Base-by-base conservation (phyloP, 371 early-diverging fungal genomes). In the Funneliformis caledonium region DNA sequence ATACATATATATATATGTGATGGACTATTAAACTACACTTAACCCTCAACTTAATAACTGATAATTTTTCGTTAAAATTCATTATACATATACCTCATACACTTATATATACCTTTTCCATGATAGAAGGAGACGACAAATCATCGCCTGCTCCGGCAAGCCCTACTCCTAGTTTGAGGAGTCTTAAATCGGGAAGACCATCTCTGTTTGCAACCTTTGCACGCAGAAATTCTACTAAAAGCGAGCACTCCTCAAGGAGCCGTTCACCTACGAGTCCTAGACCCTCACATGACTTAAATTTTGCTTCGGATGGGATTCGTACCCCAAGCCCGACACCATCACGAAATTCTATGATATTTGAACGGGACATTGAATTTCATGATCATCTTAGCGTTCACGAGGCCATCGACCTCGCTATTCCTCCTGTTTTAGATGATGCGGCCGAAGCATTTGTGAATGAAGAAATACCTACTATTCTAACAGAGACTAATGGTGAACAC, bases 401-500 rank as follows among this genome's bases (percentile, higher is more conserved):
- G 50, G 79, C 79, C 26, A 78, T 78, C n/a, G 79, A 78, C 59
- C 42, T 78, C n/a, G 79, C 69, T 31, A 78, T 78, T 69, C 79
- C 79, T 16, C 59, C 79, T 22, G 70, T 37, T 22, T 50, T 78
- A 78, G 68, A 78, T 9, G 33, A 77, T 4, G 67, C 67, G 31
- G 77, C 77, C 14, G 77, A 77, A 77, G 69, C 79, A 16, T 69
- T 78, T 31, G 79, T 64, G 2, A 64, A 69, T 50, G 79, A 78
- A 65, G 79, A 69, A 42, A 59, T 78, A 78, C 69, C 70, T 47
- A 76, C 62, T n/a, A 64, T 76, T 16, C 33, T 76, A 16, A 64
- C 77, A 26, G 56, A 56, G 7, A 33, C 59, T 9, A 75, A 75
- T 37, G 33, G 9, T 31, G 64, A 64, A 22, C 0, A 2, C 22